phyloP scores from a whole-genome alignment of 306 rosid species.

The Prosopis cineraria region DNA sequence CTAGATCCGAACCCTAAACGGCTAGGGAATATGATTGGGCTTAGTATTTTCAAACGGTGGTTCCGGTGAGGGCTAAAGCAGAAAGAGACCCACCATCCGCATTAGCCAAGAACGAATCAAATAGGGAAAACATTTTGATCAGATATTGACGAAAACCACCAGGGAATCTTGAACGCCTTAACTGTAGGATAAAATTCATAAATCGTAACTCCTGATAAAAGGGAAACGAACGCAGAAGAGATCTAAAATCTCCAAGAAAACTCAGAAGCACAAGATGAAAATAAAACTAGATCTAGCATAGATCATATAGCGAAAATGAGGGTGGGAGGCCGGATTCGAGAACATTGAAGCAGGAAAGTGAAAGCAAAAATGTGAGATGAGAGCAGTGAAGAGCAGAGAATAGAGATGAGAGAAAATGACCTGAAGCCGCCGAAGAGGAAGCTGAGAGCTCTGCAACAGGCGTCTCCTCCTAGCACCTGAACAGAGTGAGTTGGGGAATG shows the following conservation, averaged over 20 bases:
- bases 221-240: background rate
- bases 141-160: background rate
- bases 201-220: background rate
- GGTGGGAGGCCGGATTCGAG: background rate
- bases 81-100: background rate
- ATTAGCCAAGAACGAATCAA: background rate
- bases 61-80: background rate
- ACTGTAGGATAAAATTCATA: background rate
- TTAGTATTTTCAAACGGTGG: background rate
- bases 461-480: background rate
- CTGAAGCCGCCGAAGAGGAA: conserved; percentile 16
- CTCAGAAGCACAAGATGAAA: background rate
- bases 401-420: background rate
- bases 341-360: background rate
- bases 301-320: background rate
- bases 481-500: background rate
- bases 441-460: background rate
- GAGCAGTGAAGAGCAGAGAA: background rate
- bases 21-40: background rate
- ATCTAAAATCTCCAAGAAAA: background rate
- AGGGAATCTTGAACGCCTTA: background rate
- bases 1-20: background rate
- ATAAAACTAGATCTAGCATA: background rate
- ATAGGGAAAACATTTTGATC: background rate
- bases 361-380: background rate